Percentiles rank a stretch among this genome's conserved stretches.
phyloP scores from a whole-genome alignment of 345 rosid species.

The Adansonia digitata region DNA sequence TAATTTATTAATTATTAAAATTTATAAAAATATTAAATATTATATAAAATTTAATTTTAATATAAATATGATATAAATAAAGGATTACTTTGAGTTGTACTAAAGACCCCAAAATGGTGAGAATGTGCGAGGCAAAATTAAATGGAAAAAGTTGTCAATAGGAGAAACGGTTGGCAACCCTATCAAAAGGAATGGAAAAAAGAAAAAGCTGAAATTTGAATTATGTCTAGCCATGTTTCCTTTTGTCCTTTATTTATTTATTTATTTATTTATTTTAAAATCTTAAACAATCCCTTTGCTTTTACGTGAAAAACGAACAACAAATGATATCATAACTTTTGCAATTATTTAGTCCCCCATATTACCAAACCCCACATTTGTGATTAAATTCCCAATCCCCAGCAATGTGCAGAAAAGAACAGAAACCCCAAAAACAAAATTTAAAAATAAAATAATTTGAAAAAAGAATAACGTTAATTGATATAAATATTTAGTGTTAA shows the following conservation, averaged over 20 bases:
- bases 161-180: slow-evolving; percentile 42
- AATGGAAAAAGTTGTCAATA: slow-evolving; percentile 30
- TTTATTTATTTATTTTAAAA: background rate
- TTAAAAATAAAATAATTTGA: background rate
- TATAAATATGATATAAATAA: too few species aligned
- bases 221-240: slow-evolving; percentile 24
- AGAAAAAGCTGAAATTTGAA: slow-evolving; percentile 57
- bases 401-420: background rate
- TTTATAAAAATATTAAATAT: too few species aligned
- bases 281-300: slow-evolving; percentile 1
- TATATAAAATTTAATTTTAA: too few species aligned
- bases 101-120: slow-evolving; percentile 26
- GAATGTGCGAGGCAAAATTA: slow-evolving; percentile 15
- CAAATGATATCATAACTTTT: slow-evolving; percentile 35
- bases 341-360: slow-evolving; percentile 54
- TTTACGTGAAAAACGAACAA: slow-evolving; percentile 28
- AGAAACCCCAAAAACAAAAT: background rate
- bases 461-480: too few species aligned
- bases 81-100: too few species aligned
- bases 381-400: slow-evolving; percentile 5
- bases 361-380: slow-evolving; percentile 26
- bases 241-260: background rate
- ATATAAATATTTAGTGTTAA: too few species aligned
- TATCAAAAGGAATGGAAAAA: slow-evolving; percentile 25
- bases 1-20: too few species aligned